Evolutionary conservation across 2,329 filamentous ascomycete species (phyloP), one percentile per base, ranked within the genome.

Genomic region (Teratosphaeria pseudoeucalypti): DNA sequence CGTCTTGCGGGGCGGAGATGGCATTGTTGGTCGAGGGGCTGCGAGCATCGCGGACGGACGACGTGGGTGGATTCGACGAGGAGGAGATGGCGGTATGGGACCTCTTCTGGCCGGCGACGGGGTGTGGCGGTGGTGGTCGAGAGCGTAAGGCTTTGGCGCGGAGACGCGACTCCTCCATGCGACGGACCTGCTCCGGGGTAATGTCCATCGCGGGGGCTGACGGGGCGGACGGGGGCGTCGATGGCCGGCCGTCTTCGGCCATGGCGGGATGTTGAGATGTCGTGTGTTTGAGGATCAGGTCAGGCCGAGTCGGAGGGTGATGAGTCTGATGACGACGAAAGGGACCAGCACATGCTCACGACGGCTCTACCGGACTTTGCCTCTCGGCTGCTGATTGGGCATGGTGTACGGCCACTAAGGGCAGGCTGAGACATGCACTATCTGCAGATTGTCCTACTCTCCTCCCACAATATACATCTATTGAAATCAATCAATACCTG

Each of bases 101-200:
- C 23, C 92, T 87, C 72, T 96, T 96, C 61, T 84, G 85, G 6
- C 88, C 85, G 39, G 54, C 58, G 70, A 47, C 59, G 56, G 78
- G 68, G 61, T 78, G 77, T 61, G 86, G 84, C 37, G 86, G 85
- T 68, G 91, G 85, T 60, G 82, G 82, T 68, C 87, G 85, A 65
- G 89, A 84, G 60, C 89, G 87, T 19, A 92, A 79, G 2, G 91
- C 92, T 80, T 96, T 97, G 58, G 94, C 90, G 75, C 86, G 89
- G 34, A 96, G 82, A 23, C 92, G 85, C 67, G 86, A 92, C 73
- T 92, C 85, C 83, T 96, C 92, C 72, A 84, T 83, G 64, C 78
- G 78, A 56, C 82, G 78, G 55, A 84, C 78, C 70, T 85, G 82
- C 67, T 86, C 83, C 10, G 83, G 82, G 2, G 83, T 85, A 37